These are phyloP conservation scores for Globisporangium echinulatum DNA, from an alignment of 352 stramenopile genomes.

Conservation along the genomic window DNA sequence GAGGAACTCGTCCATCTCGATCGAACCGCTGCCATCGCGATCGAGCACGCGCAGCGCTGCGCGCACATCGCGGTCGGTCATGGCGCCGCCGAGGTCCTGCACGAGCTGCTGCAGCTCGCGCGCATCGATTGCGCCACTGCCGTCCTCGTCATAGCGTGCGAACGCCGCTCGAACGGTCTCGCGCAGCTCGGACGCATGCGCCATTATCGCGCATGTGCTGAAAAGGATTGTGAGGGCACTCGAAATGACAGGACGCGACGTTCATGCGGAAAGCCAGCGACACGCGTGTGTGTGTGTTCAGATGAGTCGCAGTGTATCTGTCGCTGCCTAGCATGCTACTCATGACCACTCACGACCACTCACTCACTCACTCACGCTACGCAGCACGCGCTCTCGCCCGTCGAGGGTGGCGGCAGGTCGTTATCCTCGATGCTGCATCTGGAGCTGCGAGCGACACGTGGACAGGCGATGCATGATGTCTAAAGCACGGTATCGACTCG, in stretches of 20 bases:
- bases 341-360: neutral
- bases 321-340: neutral
- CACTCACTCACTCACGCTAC: neutral
- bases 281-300: too few relatives aligned
- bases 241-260: neutral
- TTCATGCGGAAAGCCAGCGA: too few relatives aligned
- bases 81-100: slow-evolving; percentile 44
- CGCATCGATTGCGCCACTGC: slow-evolving; percentile 44
- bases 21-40: slow-evolving; percentile 35
- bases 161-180: slow-evolving; percentile 55
- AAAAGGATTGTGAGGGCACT: too few relatives aligned
- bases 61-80: slow-evolving; percentile 39
- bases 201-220: neutral
- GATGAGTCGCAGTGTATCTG: too few relatives aligned
- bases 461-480: too few relatives aligned
- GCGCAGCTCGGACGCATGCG: slow-evolving; percentile 25
- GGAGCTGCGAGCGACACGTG: too few relatives aligned
- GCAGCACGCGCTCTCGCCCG: neutral
- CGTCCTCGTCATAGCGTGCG: slow-evolving; percentile 49
- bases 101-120: slow-evolving; percentile 41
- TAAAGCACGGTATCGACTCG: too few relatives aligned
- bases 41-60: slow-evolving; percentile 38
- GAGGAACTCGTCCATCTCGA: slow-evolving; percentile 56
- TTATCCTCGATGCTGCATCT: too few relatives aligned
- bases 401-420: too few relatives aligned